Conservation (phyloP, 495 filamentous ascomycete species). For the Aspergillus funiculosus region DNA sequence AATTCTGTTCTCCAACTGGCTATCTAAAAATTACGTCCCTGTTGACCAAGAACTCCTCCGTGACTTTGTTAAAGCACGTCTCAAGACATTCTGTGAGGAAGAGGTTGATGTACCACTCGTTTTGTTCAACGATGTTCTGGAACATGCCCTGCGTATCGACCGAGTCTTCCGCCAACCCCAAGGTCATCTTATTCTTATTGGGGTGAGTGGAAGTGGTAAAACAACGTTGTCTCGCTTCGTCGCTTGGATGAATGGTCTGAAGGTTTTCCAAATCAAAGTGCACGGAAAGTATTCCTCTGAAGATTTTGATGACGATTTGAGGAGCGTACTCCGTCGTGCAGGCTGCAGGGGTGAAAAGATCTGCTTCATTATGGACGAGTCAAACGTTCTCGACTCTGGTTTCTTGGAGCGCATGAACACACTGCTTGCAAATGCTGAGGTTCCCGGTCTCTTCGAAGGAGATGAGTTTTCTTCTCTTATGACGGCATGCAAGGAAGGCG, state of each 20-base stretch:
- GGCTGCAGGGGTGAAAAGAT: constrained; percentile 99
- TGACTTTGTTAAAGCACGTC: constrained; percentile 93
- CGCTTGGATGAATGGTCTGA: constrained; percentile 99
- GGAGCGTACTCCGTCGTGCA: constrained; percentile 85
- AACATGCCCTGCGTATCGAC: constrained; percentile 96
- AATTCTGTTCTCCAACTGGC: constrained; percentile 97
- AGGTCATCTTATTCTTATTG: constrained; percentile 95
- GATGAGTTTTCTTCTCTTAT: constrained; percentile 94
- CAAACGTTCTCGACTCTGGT: constrained; percentile 95
- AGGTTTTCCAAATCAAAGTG: constrained; percentile 99
- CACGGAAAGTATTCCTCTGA: constrained; percentile 97
- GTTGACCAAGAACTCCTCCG: constrained; percentile 90
- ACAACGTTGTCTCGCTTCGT: constrained; percentile 97
- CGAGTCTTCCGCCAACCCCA: constrained; percentile 98
- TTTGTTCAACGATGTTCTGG: constrained; percentile 95
- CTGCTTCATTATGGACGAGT: constrained; percentile 99
- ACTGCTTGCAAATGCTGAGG: constrained; percentile 93
- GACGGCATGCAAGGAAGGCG: constrained; percentile 97
- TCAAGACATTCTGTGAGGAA: constrained; percentile 98
- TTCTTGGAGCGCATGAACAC: constrained; percentile 99
- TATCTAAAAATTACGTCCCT: constrained; percentile 97
- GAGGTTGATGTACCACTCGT: constrained; percentile 97
- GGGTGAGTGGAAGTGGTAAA: constrained; percentile 96
- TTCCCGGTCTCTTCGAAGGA: constrained; percentile 95
- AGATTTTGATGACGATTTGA: constrained; percentile 96